Percentiles rank a stretch among this genome's conserved stretches.
These are phyloP conservation scores for Periconia digitata DNA, from an alignment of 2,329 filamentous ascomycete species.

Conservation along the genomic window DNA sequence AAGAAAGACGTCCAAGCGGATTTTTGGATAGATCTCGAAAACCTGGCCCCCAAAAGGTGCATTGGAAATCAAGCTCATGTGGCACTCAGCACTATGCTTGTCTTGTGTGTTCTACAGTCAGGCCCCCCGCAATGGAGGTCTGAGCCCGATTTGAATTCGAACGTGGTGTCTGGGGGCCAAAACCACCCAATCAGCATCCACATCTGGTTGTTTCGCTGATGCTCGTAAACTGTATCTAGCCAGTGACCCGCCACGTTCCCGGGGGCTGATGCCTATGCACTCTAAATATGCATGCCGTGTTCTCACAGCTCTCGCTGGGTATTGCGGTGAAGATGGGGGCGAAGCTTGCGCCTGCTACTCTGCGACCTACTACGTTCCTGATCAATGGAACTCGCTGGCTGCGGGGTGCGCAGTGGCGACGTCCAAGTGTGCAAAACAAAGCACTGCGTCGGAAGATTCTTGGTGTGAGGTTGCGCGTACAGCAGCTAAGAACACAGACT, in stretches of 20 bases:
- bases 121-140: background rate
- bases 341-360: constrained; percentile 3
- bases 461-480: background rate
- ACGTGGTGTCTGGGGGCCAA: constrained; percentile 1
- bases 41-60: no score
- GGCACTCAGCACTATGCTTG: no score
- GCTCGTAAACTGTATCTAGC: no score
- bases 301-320: background rate
- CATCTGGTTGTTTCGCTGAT: background rate
- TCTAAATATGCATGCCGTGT: background rate
- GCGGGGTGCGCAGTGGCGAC: background rate
- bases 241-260: no score
- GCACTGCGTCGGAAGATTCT: background rate
- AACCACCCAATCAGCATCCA: background rate
- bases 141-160: background rate
- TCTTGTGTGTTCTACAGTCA: background rate
- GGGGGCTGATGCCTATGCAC: no score
- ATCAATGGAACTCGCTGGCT: constrained; percentile 4
- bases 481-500: background rate
- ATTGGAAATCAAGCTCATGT: no score
- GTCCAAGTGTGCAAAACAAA: background rate
- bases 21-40: no score
- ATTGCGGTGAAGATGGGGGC: background rate
- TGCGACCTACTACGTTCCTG: constrained; percentile 1
- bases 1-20: no score